Evolutionary conservation across 2,329 filamentous ascomycete species (phyloP).

Genomic region (Epichloe brachyelytri): DNA sequence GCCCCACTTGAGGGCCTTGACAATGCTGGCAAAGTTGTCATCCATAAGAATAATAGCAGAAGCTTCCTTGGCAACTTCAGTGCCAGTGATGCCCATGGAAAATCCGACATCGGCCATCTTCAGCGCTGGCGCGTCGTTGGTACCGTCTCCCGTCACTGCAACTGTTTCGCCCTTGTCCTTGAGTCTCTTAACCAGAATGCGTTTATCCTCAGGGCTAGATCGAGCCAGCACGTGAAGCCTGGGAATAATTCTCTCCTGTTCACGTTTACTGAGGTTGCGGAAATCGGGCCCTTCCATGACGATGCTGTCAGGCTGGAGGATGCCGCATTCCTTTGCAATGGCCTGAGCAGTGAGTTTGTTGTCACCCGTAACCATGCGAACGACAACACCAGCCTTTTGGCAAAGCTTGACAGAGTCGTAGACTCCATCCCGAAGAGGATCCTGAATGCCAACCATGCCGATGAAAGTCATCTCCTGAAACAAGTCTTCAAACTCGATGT

Average conservation of each 20-base stretch:
- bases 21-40: conserved; percentile 77
- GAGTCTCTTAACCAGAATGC: conserved; percentile 55
- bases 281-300: conserved; percentile 72
- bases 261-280: conserved; percentile 52
- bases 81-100: conserved; percentile 75
- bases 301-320: conserved; percentile 52
- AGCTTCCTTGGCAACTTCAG: conserved; percentile 74
- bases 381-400: conserved; percentile 63
- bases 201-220: conserved; percentile 67
- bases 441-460: conserved; percentile 66
- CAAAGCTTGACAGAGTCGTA: conserved; percentile 58
- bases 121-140: conserved; percentile 70
- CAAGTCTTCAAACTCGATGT: conserved; percentile 53
- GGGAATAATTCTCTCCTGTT: conserved; percentile 57
- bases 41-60: conserved; percentile 81
- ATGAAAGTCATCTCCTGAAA: conserved; percentile 57
- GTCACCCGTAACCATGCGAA: conserved; percentile 79
- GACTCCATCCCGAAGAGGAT: conserved; percentile 66
- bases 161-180: conserved; percentile 66
- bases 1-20: conserved; percentile 71
- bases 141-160: conserved; percentile 72
- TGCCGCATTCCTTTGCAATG: conserved; percentile 68
- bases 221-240: conserved; percentile 58
- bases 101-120: conserved; percentile 75
- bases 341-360: conserved; percentile 68